phyloP scores from a whole-genome alignment of 1,139 yeast species.

The Kodamaea arcana region DNA sequence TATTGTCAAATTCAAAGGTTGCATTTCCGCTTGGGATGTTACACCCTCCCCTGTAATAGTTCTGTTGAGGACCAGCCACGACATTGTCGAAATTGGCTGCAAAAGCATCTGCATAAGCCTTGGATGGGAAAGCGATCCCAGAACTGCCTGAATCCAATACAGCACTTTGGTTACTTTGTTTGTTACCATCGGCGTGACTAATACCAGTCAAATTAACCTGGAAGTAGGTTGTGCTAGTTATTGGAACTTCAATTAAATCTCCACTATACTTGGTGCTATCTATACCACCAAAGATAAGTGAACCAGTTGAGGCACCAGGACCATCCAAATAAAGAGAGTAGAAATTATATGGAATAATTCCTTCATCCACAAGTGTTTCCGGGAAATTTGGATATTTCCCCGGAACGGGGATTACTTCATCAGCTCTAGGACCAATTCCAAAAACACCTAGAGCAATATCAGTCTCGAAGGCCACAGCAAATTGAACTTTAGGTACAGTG shows the following conservation, averaged over 20 bases:
- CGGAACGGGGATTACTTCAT: slow-evolving; percentile 10
- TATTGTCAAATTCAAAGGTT: background rate
- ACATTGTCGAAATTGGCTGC: too few relatives aligned
- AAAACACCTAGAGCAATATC: slow-evolving; percentile 13
- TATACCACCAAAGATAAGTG: slow-evolving; percentile 19
- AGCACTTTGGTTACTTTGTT: slow-evolving; percentile 31
- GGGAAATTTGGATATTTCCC: slow-evolving; percentile 18
- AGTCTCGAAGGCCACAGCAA: slow-evolving; percentile 12
- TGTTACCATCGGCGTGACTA: slow-evolving; percentile 1
- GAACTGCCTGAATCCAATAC: slow-evolving; percentile 70
- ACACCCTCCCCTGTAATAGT: slow-evolving; percentile 4
- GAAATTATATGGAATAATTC: slow-evolving; percentile 14
- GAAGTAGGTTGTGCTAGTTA: slow-evolving; percentile 4
- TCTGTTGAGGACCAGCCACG: background rate
- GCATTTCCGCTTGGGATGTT: background rate
- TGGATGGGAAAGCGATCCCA: slow-evolving; percentile 50
- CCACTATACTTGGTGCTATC: slow-evolving; percentile 17
- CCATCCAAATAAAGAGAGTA: slow-evolving; percentile 20
- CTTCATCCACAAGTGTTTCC: slow-evolving; percentile 15
- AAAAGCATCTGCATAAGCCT: slow-evolving; percentile 31
- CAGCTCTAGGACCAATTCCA: slow-evolving; percentile 14
- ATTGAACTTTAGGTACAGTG: slow-evolving; percentile 7
- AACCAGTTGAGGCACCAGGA: slow-evolving; percentile 11
- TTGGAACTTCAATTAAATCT: slow-evolving; percentile 8
- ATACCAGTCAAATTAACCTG: too few relatives aligned